Base-by-base conservation (phyloP, 257 asterid species). In the Solanum gandarillasii region DNA sequence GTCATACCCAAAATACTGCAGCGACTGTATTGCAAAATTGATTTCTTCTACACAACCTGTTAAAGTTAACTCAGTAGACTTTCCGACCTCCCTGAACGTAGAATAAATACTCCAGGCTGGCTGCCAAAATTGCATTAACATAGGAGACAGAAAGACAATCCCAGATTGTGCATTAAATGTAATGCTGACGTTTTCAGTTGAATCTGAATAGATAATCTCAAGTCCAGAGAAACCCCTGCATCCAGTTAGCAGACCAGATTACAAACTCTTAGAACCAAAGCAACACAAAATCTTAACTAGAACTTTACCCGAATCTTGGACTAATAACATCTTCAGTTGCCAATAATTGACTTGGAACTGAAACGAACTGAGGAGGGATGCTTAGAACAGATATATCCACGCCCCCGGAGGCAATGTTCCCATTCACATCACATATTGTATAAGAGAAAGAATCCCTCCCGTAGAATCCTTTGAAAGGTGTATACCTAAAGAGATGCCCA, bases 221-320 rank as follows among this genome's bases (percentile, higher is more conserved):
- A 97, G 92, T 87, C 99, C 99, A 52, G 94, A 81, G 90, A 94
- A 95, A 60, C 98, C 99, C 78, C 99, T 97, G 97, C 92, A 91
- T 74, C 72, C 29, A 89, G 20, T 87, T 86, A 79, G 87, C 87
- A 32, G 12, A 36, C 52, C 32, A 72, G 27, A 70, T 35, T 46
- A 85, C 14, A 39, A 20, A 68, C 65, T 36, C 34, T 62, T n/a
- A 68, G 78, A 32, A 31, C 32, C 41, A 41, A 36, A 86, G 52
- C 35, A 74, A 73, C 38, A 9, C 5, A 85, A 62, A 78, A 48
- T 71, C 32, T 67, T 23, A 58, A 35, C 38, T 36, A 85, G 62
- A 20, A 71, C 62, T 90, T 92, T 89, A 97, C 99, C 98, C 94
- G 75, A 93, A 97, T 35, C 88, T 92, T 72, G 99, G 99, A 92